phyloP scores from a whole-genome alignment of 768 basidiomycete genomes.

The Chlorophyllum brunneum region DNA sequence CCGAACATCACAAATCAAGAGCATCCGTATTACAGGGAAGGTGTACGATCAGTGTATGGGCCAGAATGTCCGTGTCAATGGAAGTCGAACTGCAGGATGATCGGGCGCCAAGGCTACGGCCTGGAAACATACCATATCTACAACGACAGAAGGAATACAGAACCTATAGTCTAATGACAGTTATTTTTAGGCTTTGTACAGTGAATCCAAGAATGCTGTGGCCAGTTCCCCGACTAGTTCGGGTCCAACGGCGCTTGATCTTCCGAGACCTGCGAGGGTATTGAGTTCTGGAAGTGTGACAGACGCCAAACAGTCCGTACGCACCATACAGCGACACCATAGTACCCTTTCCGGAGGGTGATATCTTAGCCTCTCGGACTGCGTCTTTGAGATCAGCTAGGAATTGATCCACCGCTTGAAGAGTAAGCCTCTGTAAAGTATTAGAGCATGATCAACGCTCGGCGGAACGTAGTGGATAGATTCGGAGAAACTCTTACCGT shows the following conservation, averaged over 20 bases:
- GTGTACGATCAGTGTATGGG: too few species aligned
- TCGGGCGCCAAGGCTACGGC: too few species aligned
- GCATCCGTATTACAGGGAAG: too few species aligned
- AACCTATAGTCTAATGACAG: too few species aligned
- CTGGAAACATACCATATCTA: background rate
- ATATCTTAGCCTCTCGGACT: conserved; percentile 64
- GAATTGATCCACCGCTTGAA: conserved; percentile 70
- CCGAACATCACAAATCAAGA: too few species aligned
- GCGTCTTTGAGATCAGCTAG: conserved; percentile 80
- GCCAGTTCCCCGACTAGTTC: conserved; percentile 76
- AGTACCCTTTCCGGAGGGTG: conserved; percentile 68
- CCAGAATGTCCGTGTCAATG: too few species aligned
- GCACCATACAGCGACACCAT: conserved; percentile 92
- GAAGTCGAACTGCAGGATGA: too few species aligned
- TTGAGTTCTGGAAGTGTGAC: background rate
- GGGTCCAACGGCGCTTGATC: conserved; percentile 79
- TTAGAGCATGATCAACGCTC: background rate
- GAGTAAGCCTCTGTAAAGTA: conserved; percentile 65
- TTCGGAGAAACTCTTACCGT: conserved; percentile 60
- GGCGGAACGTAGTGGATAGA: background rate
- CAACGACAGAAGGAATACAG: background rate
- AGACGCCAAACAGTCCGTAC: conserved; percentile 19
- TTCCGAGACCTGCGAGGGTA: conserved; percentile 62
- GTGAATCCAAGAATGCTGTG: conserved; percentile 73
- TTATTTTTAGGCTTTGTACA: conserved; percentile 73